Conservation (phyloP, 2,329 filamentous ascomycete species). For the Hawksworthiomyces lignivorus region DNA sequence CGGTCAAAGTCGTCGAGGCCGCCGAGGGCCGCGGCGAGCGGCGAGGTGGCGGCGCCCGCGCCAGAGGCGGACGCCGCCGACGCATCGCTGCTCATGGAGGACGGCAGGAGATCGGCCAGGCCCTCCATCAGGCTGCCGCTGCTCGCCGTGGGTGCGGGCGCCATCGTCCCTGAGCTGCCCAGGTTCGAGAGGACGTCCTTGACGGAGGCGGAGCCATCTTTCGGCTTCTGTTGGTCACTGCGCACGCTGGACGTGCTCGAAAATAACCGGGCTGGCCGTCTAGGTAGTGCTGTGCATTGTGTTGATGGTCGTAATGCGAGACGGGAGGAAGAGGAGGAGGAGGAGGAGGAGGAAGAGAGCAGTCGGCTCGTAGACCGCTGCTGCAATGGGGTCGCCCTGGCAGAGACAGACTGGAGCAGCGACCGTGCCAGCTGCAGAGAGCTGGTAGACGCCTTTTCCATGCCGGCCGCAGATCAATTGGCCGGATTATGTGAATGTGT, state of each 20-base stretch:
- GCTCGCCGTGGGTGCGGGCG: background rate
- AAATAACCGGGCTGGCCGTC: conserved; percentile 7
- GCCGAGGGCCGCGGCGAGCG: background rate
- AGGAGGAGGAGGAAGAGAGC: background rate
- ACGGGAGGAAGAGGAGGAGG: background rate
- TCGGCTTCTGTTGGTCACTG: conserved; percentile 4
- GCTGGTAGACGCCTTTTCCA: conserved; percentile 36
- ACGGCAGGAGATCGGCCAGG: conserved; percentile 15
- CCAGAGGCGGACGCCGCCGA: background rate
- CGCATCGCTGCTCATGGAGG: background rate
- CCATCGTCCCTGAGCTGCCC: background rate
- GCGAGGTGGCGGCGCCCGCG: background rate
- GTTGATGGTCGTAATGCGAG: too few species aligned
- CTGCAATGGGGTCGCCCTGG: too few species aligned
- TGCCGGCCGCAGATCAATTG: too few species aligned
- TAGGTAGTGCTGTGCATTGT: too few species aligned
- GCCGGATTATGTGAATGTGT: too few species aligned
- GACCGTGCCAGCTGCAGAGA: conserved; percentile 36
- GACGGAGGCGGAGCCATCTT: background rate
- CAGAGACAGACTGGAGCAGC: conserved; percentile 29
- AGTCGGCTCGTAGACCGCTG: too few species aligned
- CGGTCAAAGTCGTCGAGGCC: conserved; percentile 11
- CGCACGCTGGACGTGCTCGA: conserved; percentile 3
- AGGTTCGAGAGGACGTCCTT: too few species aligned
- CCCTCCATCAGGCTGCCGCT: conserved; percentile 13